Evolutionary conservation across 129 eudicot genomes (phyloP).

Genomic region (Lactuca saligna): DNA sequence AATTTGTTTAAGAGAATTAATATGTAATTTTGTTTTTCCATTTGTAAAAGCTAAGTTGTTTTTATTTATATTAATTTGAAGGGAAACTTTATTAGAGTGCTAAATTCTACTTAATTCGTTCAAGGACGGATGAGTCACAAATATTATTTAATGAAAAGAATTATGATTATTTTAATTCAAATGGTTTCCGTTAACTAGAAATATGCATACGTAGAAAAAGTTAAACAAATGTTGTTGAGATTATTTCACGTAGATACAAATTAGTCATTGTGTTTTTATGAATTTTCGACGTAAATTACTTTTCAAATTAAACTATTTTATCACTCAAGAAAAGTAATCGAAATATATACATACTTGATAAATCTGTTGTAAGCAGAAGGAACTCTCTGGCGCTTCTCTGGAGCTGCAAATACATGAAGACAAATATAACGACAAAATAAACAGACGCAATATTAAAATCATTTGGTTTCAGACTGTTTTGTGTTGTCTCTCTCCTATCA

Average conservation of each 20-base stretch:
- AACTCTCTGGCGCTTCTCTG: conserved; percentile 99
- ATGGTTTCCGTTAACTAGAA: no score
- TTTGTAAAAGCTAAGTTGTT: no score
- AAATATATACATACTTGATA: conserved; percentile 71
- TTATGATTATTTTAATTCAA: no score
- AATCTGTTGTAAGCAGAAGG: conserved; percentile 99
- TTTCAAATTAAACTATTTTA: conserved; percentile 3
- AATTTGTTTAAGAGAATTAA: conserved; percentile 1
- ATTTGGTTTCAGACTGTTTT: conserved; percentile 51
- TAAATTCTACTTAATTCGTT: no score
- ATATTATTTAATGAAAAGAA: no score
- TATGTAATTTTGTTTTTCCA: neutral
- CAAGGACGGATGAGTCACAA: no score
- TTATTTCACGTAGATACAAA: no score
- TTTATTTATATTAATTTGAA: no score
- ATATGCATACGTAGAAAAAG: no score
- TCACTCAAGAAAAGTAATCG: conserved; percentile 2
- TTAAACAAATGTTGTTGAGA: no score
- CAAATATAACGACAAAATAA: conserved; percentile 43
- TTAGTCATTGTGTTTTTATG: no score
- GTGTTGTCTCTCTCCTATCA: conserved; percentile 44
- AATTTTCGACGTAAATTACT: neutral
- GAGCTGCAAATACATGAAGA: conserved; percentile 62
- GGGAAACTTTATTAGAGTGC: no score
- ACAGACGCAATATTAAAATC: conserved; percentile 40